Conservation (phyloP, 2,329 filamentous ascomycete species). For the Tolypocladium ovalisporum region DNA sequence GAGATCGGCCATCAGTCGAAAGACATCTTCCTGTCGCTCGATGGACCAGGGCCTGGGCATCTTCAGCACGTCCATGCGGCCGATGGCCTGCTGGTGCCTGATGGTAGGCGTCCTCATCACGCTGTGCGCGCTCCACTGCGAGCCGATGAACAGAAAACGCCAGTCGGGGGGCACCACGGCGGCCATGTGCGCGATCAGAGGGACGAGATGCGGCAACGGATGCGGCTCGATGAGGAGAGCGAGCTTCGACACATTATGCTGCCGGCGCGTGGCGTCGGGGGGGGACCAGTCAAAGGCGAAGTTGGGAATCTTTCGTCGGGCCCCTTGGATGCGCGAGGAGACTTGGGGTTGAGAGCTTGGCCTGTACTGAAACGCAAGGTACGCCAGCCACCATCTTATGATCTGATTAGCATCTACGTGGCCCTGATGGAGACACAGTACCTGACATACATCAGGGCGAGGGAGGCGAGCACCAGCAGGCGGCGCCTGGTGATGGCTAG, state of each 20-base stretch:
- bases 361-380: constrained; percentile 30
- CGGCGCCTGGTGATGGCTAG: constrained; percentile 20
- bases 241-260: constrained; percentile 37
- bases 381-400: constrained; percentile 36
- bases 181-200: constrained; percentile 40
- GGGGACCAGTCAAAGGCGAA: constrained; percentile 29
- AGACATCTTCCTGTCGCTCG: constrained; percentile 34
- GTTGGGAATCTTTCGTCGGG: constrained; percentile 25
- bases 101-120: constrained; percentile 34
- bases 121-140: constrained; percentile 32
- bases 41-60: constrained; percentile 37
- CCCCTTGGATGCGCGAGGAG: constrained; percentile 25
- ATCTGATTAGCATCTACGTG: not conserved
- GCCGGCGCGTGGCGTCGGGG: constrained; percentile 18
- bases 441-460: constrained; percentile 26
- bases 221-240: constrained; percentile 41
- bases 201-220: constrained; percentile 34
- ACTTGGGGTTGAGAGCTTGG: constrained; percentile 28
- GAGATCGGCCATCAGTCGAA: constrained; percentile 35
- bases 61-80: constrained; percentile 39
- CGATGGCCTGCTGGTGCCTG: constrained; percentile 35
- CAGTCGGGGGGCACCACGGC: constrained; percentile 42
- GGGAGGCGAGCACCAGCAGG: constrained; percentile 21
- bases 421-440: no score
- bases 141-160: constrained; percentile 42